These are phyloP conservation scores for Rhodofomes roseus DNA, from an alignment of 1,284 basidiomycete genomes.

Conservation along the genomic window DNA sequence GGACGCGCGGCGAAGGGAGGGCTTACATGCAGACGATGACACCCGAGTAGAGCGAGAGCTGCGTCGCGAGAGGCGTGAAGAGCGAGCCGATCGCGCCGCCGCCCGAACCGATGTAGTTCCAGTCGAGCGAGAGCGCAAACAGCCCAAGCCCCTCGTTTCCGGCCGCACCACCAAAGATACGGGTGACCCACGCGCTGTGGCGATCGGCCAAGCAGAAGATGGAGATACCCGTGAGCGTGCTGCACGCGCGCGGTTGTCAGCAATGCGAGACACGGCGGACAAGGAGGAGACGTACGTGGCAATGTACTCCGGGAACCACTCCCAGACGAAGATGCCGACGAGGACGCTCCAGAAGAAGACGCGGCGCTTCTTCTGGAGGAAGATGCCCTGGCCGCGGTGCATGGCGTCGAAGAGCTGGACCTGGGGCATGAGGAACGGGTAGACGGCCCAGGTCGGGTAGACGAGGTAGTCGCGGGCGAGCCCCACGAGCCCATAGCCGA, in stretches of 20 bases:
- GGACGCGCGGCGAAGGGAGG: not conserved
- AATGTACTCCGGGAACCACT: conserved; percentile 11
- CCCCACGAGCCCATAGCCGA: conserved; percentile 27
- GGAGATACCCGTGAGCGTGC: conserved; percentile 2
- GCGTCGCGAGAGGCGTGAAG: conserved; percentile 6
- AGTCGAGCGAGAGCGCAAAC: conserved; percentile 50
- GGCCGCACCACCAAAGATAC: conserved; percentile 48
- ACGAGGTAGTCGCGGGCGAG: conserved; percentile 22
- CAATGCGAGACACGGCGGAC: not conserved
- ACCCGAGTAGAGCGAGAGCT: conserved; percentile 6
- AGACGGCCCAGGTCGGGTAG: conserved; percentile 29
- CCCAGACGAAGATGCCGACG: conserved; percentile 21
- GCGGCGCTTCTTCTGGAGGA: conserved; percentile 46
- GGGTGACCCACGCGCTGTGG: conserved; percentile 12
- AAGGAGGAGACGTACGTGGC: not conserved
- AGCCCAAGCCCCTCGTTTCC: conserved; percentile 42
- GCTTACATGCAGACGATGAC: not conserved
- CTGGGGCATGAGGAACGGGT: conserved; percentile 33
- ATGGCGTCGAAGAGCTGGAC: conserved; percentile 54
- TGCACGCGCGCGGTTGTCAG: not conserved
- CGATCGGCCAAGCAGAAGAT: conserved; percentile 8
- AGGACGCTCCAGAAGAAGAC: conserved; percentile 54
- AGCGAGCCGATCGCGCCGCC: not conserved
- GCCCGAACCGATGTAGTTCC: conserved; percentile 23
- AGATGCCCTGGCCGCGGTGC: conserved; percentile 41